Evolutionary conservation across 805 yeast genomes (phyloP), one percentile per base, ranked within the genome.

Genomic region (Candida chilensis): DNA sequence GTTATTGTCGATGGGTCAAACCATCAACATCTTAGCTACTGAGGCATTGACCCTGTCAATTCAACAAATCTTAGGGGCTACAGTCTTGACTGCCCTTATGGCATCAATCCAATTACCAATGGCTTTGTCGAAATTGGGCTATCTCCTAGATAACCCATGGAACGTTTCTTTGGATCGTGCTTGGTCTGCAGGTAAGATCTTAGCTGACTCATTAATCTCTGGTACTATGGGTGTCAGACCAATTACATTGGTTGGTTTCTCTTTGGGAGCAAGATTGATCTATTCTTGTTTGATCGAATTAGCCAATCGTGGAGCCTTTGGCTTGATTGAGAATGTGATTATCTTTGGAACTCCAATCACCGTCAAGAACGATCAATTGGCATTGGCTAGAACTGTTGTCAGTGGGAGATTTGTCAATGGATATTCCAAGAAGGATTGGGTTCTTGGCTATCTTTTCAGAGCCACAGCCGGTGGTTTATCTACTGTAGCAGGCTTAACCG

Each of bases 81-180:
- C 98, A 0, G 70, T 92, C 19, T 60, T 92, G 29, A 78, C 87
- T 7, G 90, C 95, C 1, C 67, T 92, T 37, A 86, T 92, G 94
- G 72, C 95, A 11, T 88, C 96, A 2, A 66, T 92, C 29, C 97
- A 90, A 50, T 62, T 84, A 37, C 98, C 98, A 0, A 80, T 92
- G 88, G 79, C 82, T 41, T 64, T 92, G 22, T 76, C 96, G 0
- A 92, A 92, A 45, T 62, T 92, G 25, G 81, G 95, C 3, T 92
- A 92, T 41, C 57, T 92, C 17, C 66, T 92, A 17, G 98, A 92
- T 47, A 92, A 92, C 45, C 98, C 98, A 1, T 92, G 98, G 98
- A 90, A 81, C 47, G 97, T 92, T 4, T 88, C 97, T 0, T 61
- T 92, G 35, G 97, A 90, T 52, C 69, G 98, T 36, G 98, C 98